Percentiles rank a stretch among this genome's conserved stretches.
phyloP scores from a whole-genome alignment of 331 rosid genomes.

The Stylosanthes scabra region DNA sequence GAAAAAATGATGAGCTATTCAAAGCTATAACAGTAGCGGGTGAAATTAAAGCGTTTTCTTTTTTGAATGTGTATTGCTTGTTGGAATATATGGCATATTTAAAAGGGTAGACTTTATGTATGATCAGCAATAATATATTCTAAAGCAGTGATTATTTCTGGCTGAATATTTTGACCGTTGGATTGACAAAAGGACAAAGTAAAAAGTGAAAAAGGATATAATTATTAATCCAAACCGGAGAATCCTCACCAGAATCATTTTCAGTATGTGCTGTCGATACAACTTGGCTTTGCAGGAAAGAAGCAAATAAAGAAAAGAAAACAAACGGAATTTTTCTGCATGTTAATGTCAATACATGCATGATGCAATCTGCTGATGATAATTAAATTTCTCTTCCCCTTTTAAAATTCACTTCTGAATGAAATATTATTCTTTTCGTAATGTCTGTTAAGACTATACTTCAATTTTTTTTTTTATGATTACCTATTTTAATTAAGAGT shows the following conservation, averaged over 20 bases:
- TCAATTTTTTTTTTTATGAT: too few species aligned
- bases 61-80: not conserved
- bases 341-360: too few species aligned
- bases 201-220: not conserved
- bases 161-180: not conserved
- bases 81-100: slow-evolving; percentile 1
- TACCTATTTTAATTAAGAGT: too few species aligned
- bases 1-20: not conserved
- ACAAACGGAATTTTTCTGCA: too few species aligned
- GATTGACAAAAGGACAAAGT: not conserved
- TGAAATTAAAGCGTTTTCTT: not conserved
- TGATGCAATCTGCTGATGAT: too few species aligned
- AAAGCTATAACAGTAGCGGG: not conserved
- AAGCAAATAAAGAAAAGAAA: too few species aligned
- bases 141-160: not conserved
- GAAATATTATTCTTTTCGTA: too few species aligned
- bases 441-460: too few species aligned
- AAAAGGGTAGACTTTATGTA: not conserved
- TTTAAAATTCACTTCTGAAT: too few species aligned
- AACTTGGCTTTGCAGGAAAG: too few species aligned
- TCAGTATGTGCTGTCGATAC: not conserved
- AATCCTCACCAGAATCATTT: not conserved
- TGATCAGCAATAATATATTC: not conserved
- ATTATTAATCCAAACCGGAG: not conserved
- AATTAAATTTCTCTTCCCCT: too few species aligned